Evolutionary conservation across 176 grass and related monocot species (phyloP).

Genomic region (Musa itinerans): DNA sequence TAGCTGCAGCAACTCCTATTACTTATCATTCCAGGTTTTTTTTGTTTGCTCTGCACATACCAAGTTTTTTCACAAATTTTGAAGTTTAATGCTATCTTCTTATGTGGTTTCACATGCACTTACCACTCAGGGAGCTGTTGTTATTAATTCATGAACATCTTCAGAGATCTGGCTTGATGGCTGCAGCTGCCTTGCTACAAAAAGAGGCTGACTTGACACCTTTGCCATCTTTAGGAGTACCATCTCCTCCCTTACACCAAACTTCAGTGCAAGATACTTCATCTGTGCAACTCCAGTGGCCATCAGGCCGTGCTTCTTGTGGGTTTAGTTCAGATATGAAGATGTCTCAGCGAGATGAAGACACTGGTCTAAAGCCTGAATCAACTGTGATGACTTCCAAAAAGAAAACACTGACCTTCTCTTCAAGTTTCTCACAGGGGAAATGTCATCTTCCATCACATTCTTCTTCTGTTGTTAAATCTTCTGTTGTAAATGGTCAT

Average conservation of each 20-base stretch:
- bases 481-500: slow-evolving; percentile 5
- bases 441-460: slow-evolving; percentile 24
- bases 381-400: slow-evolving; percentile 36
- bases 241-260: slow-evolving; percentile 49
- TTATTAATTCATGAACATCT: slow-evolving; percentile 95
- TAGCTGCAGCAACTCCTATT: slow-evolving; percentile 92
- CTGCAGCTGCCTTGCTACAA: slow-evolving; percentile 67
- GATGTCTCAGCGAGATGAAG: slow-evolving; percentile 3
- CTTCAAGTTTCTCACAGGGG: slow-evolving; percentile 48
- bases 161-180: slow-evolving; percentile 68
- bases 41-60: not conserved
- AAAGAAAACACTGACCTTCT: slow-evolving; percentile 63
- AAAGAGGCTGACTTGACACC: slow-evolving; percentile 86
- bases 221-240: slow-evolving; percentile 39
- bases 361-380: slow-evolving; percentile 37
- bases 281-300: slow-evolving; percentile 64
- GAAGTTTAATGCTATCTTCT: not conserved
- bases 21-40: slow-evolving; percentile 89
- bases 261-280: slow-evolving; percentile 45
- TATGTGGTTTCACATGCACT: not conserved
- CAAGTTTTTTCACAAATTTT: not conserved
- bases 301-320: slow-evolving; percentile 47
- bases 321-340: slow-evolving; percentile 53
- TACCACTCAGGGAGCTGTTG: slow-evolving; percentile 66
- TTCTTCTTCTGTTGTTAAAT: slow-evolving; percentile 27